Conservation (phyloP, 2,329 filamentous ascomycete genomes). For the Chrysoporthe austroafricana region DNA sequence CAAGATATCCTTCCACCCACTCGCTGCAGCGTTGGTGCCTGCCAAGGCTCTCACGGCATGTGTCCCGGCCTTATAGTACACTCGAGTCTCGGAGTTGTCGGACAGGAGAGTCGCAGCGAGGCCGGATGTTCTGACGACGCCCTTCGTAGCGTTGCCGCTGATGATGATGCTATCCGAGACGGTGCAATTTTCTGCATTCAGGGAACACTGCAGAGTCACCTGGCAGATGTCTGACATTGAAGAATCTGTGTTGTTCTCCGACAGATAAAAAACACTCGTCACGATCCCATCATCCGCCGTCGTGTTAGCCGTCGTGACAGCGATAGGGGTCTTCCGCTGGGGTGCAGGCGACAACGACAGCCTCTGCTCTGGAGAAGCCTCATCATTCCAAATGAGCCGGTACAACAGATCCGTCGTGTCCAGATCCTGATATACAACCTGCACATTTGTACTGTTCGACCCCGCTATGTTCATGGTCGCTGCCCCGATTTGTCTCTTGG, state of each 20-base stretch:
- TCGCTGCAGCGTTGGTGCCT: no score
- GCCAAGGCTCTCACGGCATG: background rate
- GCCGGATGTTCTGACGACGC: background rate
- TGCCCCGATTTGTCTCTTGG: background rate
- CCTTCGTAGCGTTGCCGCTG: background rate
- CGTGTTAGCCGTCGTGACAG: conserved; percentile 9
- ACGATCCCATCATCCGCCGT: conserved; percentile 3
- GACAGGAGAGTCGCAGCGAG: conserved; percentile 8
- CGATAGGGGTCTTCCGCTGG: conserved; percentile 1
- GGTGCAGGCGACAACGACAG: conserved; percentile 3
- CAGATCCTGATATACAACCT: conserved; percentile 19
- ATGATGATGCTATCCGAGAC: background rate
- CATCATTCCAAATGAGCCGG: conserved; percentile 15
- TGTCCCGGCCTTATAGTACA: conserved; percentile 1
- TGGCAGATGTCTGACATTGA: conserved; percentile 1
- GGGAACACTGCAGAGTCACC: conserved; percentile 6
- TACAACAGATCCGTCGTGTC: conserved; percentile 13
- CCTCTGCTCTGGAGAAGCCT: conserved; percentile 8
- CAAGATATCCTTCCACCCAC: no score
- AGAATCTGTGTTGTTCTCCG: background rate
- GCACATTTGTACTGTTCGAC: conserved; percentile 5
- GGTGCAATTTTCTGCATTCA: background rate
- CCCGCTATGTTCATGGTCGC: conserved; percentile 10
- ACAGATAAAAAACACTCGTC: conserved; percentile 13
- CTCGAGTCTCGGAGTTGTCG: background rate